Base-by-base conservation (phyloP, 2,329 filamentous ascomycete species). In the Fusarium coffeatum region DNA sequence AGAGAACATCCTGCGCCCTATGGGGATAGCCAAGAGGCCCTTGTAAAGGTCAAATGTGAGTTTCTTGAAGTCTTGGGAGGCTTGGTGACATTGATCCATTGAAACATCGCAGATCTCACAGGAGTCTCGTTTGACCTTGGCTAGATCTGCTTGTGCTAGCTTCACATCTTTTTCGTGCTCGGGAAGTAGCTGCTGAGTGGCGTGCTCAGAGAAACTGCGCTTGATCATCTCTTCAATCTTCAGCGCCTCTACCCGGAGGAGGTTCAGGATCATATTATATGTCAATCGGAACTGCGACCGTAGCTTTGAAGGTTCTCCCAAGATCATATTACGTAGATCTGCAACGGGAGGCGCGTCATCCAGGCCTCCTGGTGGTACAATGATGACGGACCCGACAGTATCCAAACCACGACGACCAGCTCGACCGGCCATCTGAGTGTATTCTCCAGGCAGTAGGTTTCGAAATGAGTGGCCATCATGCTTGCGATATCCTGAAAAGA, bases 141-240 rank as follows among this genome's bases (percentile, higher is more conserved):
- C 93, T 59, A 99, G 82, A 81, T 97, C 95, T 6, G 93, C 94
- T 79, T 99, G 94, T 0, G 94, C 97, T 4, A 97, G 74, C 78
- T 95, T 94, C 66, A 99, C 93, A 61, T 94, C 92, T 80, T 97
- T 97, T 80, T 99, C 94, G 74, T 98, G 95, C 79, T 98, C 94
- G 0, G 96, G 96, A 2, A 98, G 84, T 15, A 98, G 82, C 67
- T 97, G 94, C 77, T 99, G 96, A 0, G 95, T 98, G 25, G 95
- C 95, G 80, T 99, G 96, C 80, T 99, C 96, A 55, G 95, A 98
- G 84, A 99, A 99, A 79, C 94, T 98, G 71, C 96, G 92, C 86
- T 99, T 99, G 84, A 99, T 99, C 96, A 99, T 99, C 81, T 99
- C 96, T 79, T 99, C 96, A 73, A 99, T 98, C 83, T 98, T 98